These are phyloP conservation scores for Geosmithia morbida DNA, from an alignment of 2,329 filamentous ascomycete genomes.

Conservation along the genomic window DNA sequence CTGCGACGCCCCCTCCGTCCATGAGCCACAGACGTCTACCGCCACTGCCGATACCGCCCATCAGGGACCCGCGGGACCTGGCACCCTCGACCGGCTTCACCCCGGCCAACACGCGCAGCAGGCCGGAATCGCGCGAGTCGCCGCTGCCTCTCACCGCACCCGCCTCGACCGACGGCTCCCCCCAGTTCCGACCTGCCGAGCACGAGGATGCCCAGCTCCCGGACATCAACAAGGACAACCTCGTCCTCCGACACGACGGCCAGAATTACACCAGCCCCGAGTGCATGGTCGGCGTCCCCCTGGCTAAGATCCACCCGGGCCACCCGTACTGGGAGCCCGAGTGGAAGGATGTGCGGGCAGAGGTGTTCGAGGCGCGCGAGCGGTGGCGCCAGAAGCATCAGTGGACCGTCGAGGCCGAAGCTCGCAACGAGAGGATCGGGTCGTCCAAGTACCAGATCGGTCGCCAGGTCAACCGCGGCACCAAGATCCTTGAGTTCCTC, in stretches of 20 bases:
- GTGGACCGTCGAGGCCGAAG: constrained; percentile 16
- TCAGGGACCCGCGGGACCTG: neutral
- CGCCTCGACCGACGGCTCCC: constrained; percentile 3
- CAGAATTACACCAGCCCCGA: constrained; percentile 32
- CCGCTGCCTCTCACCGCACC: neutral
- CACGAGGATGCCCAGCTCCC: constrained; percentile 4
- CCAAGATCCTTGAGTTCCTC: constrained; percentile 36
- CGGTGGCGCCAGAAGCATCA: constrained; percentile 33
- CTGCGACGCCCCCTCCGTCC: neutral
- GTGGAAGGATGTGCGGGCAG: constrained; percentile 30
- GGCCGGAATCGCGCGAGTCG: constrained; percentile 1
- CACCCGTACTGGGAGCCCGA: constrained; percentile 42
- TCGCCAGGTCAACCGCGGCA: constrained; percentile 40
- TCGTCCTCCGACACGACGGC: constrained; percentile 34
- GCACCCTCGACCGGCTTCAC: constrained; percentile 1
- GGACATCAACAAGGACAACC: constrained; percentile 29
- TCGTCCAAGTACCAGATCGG: constrained; percentile 37
- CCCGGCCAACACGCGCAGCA: constrained; percentile 2
- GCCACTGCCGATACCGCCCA: neutral
- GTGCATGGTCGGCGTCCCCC: constrained; percentile 36
- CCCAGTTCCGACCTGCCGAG: neutral
- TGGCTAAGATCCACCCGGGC: constrained; percentile 31
- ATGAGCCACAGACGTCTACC: neutral
- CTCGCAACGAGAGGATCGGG: constrained; percentile 15
- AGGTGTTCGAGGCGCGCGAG: constrained; percentile 27